A percentile compares a stretch with the other conserved stretches of the same genome.
Evolutionary conservation across 768 basidiomycete genomes (phyloP).

Genomic region (Clitopilus passeckerianus): DNA sequence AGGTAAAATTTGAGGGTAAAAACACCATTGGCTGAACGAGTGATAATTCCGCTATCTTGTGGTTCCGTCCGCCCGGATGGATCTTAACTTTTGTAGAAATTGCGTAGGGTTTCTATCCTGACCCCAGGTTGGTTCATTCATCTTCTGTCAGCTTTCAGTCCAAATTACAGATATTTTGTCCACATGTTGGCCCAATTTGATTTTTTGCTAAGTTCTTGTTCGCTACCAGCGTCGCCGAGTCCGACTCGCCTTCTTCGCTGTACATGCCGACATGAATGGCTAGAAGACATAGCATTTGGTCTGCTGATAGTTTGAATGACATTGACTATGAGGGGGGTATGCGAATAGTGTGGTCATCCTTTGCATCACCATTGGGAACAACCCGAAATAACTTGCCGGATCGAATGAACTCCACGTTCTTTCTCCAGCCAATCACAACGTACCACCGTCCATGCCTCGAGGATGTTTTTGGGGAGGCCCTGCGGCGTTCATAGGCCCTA

Average conservation of each 20-base stretch:
- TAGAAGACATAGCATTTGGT: no score
- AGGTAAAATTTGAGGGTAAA: neutral
- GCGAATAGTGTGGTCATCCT: neutral
- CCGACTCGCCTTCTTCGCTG: no score
- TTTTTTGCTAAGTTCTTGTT: neutral
- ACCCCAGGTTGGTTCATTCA: neutral
- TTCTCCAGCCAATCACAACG: neutral
- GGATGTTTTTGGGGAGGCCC: no score
- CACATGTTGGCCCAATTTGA: neutral
- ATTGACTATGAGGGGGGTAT: neutral
- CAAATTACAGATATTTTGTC: neutral
- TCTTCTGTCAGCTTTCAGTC: neutral
- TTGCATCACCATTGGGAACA: neutral
- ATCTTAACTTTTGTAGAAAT: neutral
- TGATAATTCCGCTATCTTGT: neutral
- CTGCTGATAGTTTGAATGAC: neutral
- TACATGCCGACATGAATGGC: no score
- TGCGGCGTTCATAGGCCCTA: no score
- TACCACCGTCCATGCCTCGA: neutral
- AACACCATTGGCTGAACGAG: neutral
- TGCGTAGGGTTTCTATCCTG: neutral
- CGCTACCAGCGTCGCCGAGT: neutral
- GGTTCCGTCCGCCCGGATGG: neutral
- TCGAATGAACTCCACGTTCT: neutral
- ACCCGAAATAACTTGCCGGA: neutral